These are phyloP conservation scores for Cyclocybe aegerita DNA, from an alignment of 768 basidiomycete species.

Conservation along the genomic window DNA sequence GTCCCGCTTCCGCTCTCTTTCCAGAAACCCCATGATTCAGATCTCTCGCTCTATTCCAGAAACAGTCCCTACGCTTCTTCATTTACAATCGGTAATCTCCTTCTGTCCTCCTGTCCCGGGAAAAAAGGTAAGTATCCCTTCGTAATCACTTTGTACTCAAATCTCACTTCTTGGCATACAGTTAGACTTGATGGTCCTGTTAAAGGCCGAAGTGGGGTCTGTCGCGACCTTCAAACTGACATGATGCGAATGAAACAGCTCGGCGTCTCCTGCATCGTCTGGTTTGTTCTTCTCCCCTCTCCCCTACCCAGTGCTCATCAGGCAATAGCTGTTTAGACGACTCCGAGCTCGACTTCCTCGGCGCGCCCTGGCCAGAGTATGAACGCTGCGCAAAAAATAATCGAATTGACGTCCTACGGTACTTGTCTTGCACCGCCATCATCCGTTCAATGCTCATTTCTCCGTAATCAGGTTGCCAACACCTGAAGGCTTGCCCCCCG, in stretches of 20 bases:
- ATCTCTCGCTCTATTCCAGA: too few species aligned
- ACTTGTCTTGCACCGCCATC: neutral
- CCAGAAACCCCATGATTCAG: slow-evolving; percentile 6
- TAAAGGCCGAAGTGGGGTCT: slow-evolving; percentile 79
- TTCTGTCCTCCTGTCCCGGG: slow-evolving; percentile 90
- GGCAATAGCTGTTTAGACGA: slow-evolving; percentile 76
- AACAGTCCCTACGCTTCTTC: too few species aligned
- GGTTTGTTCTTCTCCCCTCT: slow-evolving; percentile 43
- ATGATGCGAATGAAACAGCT: slow-evolving; percentile 70
- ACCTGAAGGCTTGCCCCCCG: slow-evolving; percentile 87
- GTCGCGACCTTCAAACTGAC: slow-evolving; percentile 79
- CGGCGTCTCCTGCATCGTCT: slow-evolving; percentile 80
- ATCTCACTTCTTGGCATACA: slow-evolving; percentile 20
- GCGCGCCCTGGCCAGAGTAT: slow-evolving; percentile 86
- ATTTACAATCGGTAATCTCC: slow-evolving; percentile 75
- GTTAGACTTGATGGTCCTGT: slow-evolving; percentile 75
- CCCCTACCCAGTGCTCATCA: slow-evolving; percentile 1
- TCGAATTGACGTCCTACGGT: slow-evolving; percentile 83
- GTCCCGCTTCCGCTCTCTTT: neutral
- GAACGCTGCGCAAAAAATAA: slow-evolving; percentile 53
- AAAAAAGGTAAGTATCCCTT: slow-evolving; percentile 67
- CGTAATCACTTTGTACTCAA: neutral
- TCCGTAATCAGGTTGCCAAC: slow-evolving; percentile 67
- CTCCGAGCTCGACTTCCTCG: slow-evolving; percentile 78
- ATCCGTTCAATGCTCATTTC: neutral